Conservation (phyloP, 2,329 filamentous ascomycete species). For the Aureobasidium pullulans region DNA sequence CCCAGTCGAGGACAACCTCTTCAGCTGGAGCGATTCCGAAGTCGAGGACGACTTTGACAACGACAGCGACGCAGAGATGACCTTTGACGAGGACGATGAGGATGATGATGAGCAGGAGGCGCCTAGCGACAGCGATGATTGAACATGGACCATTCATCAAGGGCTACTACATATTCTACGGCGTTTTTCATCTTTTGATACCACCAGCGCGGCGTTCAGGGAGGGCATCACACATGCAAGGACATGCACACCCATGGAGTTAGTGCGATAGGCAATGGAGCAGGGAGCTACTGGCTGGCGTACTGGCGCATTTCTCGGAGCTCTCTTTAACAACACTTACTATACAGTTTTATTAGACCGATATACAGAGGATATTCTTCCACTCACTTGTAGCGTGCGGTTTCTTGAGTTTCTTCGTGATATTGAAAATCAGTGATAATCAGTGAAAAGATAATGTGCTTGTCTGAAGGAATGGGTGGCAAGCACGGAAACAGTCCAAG, state of each 20-base stretch:
- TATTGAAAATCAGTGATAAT: neutral
- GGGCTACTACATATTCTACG: neutral
- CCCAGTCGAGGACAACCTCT: constrained; percentile 53
- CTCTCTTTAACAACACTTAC: neutral
- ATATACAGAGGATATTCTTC: neutral
- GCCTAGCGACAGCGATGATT: constrained; percentile 43
- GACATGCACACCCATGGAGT: neutral
- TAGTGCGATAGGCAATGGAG: neutral
- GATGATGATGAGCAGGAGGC: constrained; percentile 55
- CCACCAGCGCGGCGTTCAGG: constrained; percentile 11
- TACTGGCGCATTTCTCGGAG: constrained; percentile 1
- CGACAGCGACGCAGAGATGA: constrained; percentile 48
- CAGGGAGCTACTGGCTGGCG: neutral
- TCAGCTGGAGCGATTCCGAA: constrained; percentile 56
- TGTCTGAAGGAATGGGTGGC: neutral
- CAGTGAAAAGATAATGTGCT: no score
- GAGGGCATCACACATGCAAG: neutral
- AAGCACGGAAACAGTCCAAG: neutral
- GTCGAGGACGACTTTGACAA: constrained; percentile 68
- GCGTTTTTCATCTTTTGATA: constrained; percentile 3
- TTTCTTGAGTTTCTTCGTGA: neutral
- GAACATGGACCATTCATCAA: neutral
- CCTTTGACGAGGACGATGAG: constrained; percentile 51
- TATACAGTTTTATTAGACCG: constrained; percentile 2
- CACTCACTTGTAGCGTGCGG: no score